A percentile compares a stretch with the other conserved stretches of the same genome.
phyloP scores from a whole-genome alignment of 2,329 filamentous ascomycete genomes.

The Botrytis byssoidea region DNA sequence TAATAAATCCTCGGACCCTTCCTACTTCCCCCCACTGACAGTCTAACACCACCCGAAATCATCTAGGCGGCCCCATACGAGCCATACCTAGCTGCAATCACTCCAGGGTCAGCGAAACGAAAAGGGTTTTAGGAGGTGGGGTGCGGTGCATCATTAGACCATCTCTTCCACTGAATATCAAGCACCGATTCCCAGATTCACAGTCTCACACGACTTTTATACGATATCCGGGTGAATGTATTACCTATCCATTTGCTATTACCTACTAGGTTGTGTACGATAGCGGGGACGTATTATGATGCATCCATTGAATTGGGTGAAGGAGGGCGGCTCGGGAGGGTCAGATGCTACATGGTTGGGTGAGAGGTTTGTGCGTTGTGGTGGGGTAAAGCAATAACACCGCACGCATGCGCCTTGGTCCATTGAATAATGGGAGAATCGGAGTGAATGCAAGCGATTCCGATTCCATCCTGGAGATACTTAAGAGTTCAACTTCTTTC shows the following conservation, averaged over 20 bases:
- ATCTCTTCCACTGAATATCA: neutral
- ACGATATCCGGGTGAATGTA: neutral
- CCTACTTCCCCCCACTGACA: neutral
- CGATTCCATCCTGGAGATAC: neutral
- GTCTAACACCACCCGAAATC: neutral
- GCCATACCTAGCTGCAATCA: neutral
- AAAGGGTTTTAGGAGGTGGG: neutral
- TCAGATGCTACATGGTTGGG: neutral
- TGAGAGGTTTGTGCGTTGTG: too few relatives aligned
- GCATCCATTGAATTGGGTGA: neutral
- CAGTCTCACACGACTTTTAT: neutral
- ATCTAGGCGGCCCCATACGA: neutral
- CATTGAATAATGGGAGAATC: neutral
- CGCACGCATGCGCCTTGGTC: too few relatives aligned
- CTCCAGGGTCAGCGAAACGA: neutral
- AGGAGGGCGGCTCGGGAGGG: neutral
- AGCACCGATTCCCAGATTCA: neutral
- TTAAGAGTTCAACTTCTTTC: constrained; percentile 1
- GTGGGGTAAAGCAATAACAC: too few relatives aligned
- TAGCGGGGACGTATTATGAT: neutral
- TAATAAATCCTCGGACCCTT: neutral
- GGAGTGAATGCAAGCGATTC: neutral
- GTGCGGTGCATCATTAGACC: neutral
- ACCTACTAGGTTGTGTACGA: neutral
- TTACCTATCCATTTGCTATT: neutral